Conservation (phyloP, 306 rosid species). For the Macrotyloma uniflorum region DNA sequence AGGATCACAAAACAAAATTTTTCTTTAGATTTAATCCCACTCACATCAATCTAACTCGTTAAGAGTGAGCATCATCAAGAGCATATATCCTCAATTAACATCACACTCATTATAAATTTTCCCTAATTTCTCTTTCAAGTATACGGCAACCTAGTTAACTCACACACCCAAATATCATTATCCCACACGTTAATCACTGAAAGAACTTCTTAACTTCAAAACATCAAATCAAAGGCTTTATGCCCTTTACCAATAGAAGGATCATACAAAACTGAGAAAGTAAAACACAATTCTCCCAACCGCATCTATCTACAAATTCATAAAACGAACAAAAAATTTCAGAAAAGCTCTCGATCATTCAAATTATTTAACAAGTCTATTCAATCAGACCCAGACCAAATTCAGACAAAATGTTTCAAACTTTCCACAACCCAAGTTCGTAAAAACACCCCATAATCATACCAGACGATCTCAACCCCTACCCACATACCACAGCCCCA, state of each 20-base stretch:
- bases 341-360: background rate
- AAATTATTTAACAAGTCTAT: background rate
- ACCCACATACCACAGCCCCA: background rate
- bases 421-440: conserved; percentile 29
- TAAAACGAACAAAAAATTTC: conserved; percentile 5
- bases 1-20: background rate
- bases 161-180: background rate
- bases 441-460: background rate
- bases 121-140: conserved; percentile 3
- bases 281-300: background rate
- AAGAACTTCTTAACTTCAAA: conserved; percentile 17
- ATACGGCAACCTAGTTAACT: background rate
- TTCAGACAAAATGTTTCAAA: conserved; percentile 21
- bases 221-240: background rate
- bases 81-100: conserved; percentile 16
- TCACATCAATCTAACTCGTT: background rate
- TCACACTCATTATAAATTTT: background rate
- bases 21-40: conserved; percentile 33
- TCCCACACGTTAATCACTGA: background rate
- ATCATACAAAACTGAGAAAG: conserved; percentile 2
- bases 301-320: background rate
- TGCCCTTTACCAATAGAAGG: background rate
- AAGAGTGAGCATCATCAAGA: background rate
- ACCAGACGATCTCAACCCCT: background rate
- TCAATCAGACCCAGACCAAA: conserved; percentile 29